A percentile compares a stretch with the other conserved stretches of the same genome.
phyloP scores from a whole-genome alignment of 306 rosid genomes.

The Cucurbita maxima region DNA sequence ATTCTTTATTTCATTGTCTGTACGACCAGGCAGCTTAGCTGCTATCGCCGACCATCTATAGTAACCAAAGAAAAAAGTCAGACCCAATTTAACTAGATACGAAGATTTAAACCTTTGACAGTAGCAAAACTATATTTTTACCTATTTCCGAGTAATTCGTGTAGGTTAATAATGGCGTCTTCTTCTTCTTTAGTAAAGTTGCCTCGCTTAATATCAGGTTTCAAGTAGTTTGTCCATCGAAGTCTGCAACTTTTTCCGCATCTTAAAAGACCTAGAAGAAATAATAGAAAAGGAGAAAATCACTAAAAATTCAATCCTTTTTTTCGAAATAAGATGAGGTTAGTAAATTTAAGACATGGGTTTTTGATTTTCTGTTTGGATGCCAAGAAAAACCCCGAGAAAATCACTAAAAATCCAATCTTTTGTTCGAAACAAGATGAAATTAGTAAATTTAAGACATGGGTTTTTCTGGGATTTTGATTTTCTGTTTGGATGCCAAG shows the following conservation, averaged over 20 bases:
- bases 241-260: constrained; percentile 95
- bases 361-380: not conserved
- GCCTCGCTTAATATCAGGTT: constrained; percentile 91
- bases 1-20: constrained; percentile 89
- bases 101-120: too few relatives aligned
- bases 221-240: constrained; percentile 69
- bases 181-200: constrained; percentile 79
- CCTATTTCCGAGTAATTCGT: constrained; percentile 73
- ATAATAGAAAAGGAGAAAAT: not conserved
- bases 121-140: not conserved
- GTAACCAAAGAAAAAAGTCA: not conserved
- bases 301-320: not conserved
- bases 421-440: not conserved
- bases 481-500: not conserved
- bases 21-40: constrained; percentile 78
- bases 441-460: not conserved
- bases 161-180: constrained; percentile 50
- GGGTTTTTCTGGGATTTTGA: not conserved
- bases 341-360: not conserved
- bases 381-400: not conserved
- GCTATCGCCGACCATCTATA: constrained; percentile 96
- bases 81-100: too few relatives aligned
- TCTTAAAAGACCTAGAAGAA: constrained; percentile 43
- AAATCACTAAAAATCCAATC: not conserved
- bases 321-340: not conserved